phyloP scores from a whole-genome alignment of 169 alveolate genomes.

The Plasmodium knowlesi region DNA sequence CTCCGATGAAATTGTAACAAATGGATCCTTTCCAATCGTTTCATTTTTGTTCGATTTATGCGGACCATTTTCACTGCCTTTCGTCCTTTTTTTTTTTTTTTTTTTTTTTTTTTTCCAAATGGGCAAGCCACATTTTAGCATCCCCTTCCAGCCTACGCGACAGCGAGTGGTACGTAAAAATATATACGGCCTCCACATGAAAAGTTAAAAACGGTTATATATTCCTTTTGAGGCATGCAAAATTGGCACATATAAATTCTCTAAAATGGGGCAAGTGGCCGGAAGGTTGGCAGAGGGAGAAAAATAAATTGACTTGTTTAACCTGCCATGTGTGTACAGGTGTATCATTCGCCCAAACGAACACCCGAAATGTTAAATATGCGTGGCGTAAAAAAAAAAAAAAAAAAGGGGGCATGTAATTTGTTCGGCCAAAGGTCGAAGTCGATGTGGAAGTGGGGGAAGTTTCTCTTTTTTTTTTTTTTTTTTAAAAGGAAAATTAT shows the following conservation, averaged over 20 bases:
- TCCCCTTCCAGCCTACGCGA: background rate
- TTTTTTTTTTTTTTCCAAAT: too few relatives aligned
- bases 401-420: background rate
- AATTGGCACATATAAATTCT: background rate
- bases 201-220: background rate
- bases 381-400: background rate
- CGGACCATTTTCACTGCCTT: background rate
- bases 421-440: background rate
- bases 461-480: background rate
- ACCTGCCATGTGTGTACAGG: background rate
- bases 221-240: background rate
- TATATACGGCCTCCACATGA: background rate
- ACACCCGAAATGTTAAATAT: background rate
- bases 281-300: background rate
- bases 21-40: background rate
- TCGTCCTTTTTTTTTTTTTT: too few relatives aligned
- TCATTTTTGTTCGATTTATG: background rate
- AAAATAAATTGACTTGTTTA: background rate
- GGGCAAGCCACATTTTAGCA: background rate
- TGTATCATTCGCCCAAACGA: background rate
- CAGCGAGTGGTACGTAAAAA: background rate
- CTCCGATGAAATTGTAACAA: background rate
- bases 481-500: background rate
- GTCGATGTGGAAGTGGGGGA: background rate
- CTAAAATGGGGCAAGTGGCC: background rate